Percentiles rank a stretch among this genome's conserved stretches.
phyloP scores from a whole-genome alignment of 2,329 filamentous ascomycete genomes.

The Fusarium clavum region DNA sequence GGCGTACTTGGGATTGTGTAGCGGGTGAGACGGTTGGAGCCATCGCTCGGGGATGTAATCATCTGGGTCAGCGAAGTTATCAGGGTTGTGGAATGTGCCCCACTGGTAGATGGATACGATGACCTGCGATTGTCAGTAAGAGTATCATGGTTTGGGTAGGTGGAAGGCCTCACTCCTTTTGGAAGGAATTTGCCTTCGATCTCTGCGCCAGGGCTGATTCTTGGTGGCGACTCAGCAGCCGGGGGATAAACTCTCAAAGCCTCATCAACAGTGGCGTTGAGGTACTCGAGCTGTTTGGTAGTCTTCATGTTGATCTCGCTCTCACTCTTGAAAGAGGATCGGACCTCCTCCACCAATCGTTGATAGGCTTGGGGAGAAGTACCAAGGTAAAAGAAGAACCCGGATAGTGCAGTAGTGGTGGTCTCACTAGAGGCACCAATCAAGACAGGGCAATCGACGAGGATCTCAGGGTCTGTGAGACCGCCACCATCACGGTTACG shows the following conservation, averaged over 20 bases:
- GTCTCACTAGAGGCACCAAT: neutral
- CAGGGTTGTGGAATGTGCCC: slow-evolving; percentile 1
- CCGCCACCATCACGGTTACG: neutral
- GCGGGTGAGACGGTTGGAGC: neutral
- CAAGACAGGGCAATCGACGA: neutral
- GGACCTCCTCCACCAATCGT: neutral
- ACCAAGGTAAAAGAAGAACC: neutral
- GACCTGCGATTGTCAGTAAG: neutral
- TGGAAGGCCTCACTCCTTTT: neutral
- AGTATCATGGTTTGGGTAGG: neutral
- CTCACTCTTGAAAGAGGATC: neutral
- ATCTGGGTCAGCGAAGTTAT: neutral
- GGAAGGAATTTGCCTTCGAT: neutral
- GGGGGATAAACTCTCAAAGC: neutral
- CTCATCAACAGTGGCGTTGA: neutral
- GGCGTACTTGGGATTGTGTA: neutral
- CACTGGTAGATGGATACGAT: neutral
- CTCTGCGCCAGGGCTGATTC: neutral
- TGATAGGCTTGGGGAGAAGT: neutral
- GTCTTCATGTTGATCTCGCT: neutral
- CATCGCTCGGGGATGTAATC: neutral
- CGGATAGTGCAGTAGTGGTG: neutral
- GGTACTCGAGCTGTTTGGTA: neutral
- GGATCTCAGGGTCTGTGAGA: neutral
- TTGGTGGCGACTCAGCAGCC: neutral